phyloP scores from a whole-genome alignment of 768 basidiomycete genomes.

The Phanerochaete carnosa region DNA sequence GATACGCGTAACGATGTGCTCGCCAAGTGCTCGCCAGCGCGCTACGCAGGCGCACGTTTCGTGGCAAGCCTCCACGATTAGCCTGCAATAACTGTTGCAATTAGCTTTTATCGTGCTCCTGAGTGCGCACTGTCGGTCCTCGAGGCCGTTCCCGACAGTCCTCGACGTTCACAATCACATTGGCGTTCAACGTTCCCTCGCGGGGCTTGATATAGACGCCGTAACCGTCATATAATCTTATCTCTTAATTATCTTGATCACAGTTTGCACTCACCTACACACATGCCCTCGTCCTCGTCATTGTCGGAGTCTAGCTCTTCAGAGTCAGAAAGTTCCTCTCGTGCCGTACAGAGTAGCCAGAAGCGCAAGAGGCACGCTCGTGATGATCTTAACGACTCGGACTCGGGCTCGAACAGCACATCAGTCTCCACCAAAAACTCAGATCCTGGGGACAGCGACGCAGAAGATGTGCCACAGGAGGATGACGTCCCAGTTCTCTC shows the following conservation, averaged over 20 bases:
- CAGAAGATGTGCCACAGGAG: conserved; percentile 12
- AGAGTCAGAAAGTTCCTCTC: conserved; percentile 13
- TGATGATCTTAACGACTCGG: conserved; percentile 8
- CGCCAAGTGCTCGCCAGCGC: not conserved
- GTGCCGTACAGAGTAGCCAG: conserved; percentile 9
- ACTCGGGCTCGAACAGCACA: not conserved
- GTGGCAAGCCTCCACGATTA: no score
- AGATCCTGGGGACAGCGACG: conserved; percentile 8
- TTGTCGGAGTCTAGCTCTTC: not conserved
- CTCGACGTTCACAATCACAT: not conserved
- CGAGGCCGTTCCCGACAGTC: not conserved
- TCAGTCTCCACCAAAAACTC: conserved; percentile 28
- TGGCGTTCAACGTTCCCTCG: not conserved
- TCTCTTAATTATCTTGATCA: not conserved
- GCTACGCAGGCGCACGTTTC: not conserved
- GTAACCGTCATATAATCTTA: not conserved
- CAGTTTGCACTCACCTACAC: not conserved
- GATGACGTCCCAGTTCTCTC: conserved; percentile 57
- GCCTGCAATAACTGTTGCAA: no score
- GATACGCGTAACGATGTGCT: not conserved
- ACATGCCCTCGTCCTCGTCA: conserved; percentile 1
- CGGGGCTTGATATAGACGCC: not conserved
- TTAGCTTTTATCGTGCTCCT: no score
- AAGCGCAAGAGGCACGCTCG: conserved; percentile 13
- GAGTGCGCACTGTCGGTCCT: not conserved